Percentiles rank a stretch among this genome's conserved stretches.
These are phyloP conservation scores for Aspergillus nidulans DNA, from an alignment of 495 filamentous ascomycete species.

Conservation along the genomic window DNA sequence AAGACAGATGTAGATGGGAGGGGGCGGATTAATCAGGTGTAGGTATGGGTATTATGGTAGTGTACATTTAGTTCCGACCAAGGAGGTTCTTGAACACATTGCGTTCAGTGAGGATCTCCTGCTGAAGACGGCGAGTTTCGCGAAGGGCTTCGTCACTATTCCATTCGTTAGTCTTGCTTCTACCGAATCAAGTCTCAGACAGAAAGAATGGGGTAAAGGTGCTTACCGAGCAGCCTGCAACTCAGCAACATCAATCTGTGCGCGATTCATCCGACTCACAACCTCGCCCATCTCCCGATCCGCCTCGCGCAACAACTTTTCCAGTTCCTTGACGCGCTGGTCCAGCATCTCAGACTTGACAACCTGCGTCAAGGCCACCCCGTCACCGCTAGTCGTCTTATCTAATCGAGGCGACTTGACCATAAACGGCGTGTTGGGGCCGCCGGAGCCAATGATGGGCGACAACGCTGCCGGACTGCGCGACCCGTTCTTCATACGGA, in stretches of 20 bases:
- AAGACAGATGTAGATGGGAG: background rate
- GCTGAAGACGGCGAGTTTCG: constrained; percentile 72
- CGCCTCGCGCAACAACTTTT: constrained; percentile 73
- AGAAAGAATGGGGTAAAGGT: constrained; percentile 13
- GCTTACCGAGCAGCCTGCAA: constrained; percentile 80
- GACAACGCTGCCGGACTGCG: constrained; percentile 40
- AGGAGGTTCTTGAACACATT: constrained; percentile 47
- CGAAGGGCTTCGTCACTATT: constrained; percentile 77
- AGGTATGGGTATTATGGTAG: background rate
- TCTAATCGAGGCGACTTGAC: constrained; percentile 53
- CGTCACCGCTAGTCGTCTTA: constrained; percentile 52
- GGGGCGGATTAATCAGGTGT: background rate
- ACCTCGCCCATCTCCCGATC: constrained; percentile 95
- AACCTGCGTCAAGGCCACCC: constrained; percentile 55
- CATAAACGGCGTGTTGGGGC: constrained; percentile 61
- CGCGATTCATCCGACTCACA: constrained; percentile 83
- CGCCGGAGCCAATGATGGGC: constrained; percentile 24
- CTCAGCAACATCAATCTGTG: constrained; percentile 90
- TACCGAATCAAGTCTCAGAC: constrained; percentile 2
- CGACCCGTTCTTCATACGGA: constrained; percentile 60
- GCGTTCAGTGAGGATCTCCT: constrained; percentile 55
- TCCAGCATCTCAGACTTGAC: constrained; percentile 69
- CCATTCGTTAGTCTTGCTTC: constrained; percentile 23
- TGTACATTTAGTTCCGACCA: constrained; percentile 18
- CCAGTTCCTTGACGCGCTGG: constrained; percentile 71